A percentile compares a stretch with the other conserved stretches of the same genome.
Evolutionary conservation across 2,329 filamentous ascomycete species (phyloP).

Genomic region (Cladosporium halotolerans): DNA sequence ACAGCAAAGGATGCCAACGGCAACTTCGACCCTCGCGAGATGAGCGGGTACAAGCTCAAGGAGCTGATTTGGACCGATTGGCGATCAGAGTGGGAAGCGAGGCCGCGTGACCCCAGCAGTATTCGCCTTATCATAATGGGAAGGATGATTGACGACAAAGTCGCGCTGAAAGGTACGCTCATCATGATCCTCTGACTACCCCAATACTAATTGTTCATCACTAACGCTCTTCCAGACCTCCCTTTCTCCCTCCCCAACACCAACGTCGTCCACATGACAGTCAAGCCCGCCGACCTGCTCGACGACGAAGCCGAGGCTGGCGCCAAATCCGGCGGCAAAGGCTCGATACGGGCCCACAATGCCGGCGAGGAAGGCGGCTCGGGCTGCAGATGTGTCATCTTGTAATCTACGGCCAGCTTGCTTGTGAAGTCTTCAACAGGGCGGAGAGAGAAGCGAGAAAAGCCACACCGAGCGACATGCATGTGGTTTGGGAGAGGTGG

Average conservation of each 20-base stretch:
- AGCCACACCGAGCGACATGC: too few relatives aligned
- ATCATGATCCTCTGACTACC: background rate
- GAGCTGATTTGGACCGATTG: constrained; percentile 90
- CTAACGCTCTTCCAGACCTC: constrained; percentile 58
- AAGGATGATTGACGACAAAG: constrained; percentile 83
- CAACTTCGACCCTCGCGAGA: constrained; percentile 68
- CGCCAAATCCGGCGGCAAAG: constrained; percentile 62
- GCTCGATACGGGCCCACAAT: constrained; percentile 33
- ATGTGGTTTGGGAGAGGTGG: too few relatives aligned
- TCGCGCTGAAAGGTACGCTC: constrained; percentile 66
- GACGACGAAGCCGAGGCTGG: constrained; percentile 69
- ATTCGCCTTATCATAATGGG: constrained; percentile 92
- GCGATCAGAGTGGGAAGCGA: constrained; percentile 78
- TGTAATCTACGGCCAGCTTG: constrained; percentile 34
- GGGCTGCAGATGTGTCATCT: constrained; percentile 59
- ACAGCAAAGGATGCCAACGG: constrained; percentile 62
- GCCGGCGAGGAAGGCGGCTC: constrained; percentile 52
- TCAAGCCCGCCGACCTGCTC: constrained; percentile 75
- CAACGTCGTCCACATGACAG: constrained; percentile 92
- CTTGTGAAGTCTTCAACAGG: too few relatives aligned
- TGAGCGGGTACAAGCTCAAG: constrained; percentile 90
- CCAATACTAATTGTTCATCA: background rate
- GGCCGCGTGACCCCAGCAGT: constrained; percentile 77
- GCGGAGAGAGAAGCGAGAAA: too few relatives aligned
- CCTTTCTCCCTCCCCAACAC: constrained; percentile 66